Percentiles rank a stretch among this genome's conserved stretches.
Evolutionary conservation across 371 early-diverging fungal species (phyloP).

Genomic region (Synchytrium microbalum): DNA sequence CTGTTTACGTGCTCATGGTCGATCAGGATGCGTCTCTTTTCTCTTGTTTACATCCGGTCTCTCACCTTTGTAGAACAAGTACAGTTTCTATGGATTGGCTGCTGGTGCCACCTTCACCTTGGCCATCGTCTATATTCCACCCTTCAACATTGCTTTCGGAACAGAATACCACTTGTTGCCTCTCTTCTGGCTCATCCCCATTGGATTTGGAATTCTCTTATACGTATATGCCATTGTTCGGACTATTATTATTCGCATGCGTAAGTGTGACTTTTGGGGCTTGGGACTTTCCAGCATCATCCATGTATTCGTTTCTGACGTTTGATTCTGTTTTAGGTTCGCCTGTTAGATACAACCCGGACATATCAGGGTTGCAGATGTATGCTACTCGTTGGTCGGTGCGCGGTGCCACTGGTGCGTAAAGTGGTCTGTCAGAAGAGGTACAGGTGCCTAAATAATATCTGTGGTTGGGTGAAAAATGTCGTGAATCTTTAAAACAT

Average conservation of each 20-base stretch:
- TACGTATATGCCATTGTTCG: conserved; percentile 63
- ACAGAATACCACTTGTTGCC: conserved; percentile 42
- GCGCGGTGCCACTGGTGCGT: no score
- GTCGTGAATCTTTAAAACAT: no score
- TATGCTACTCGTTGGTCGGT: conserved; percentile 51
- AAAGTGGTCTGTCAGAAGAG: no score
- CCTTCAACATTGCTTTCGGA: conserved; percentile 59
- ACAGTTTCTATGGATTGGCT: conserved; percentile 21
- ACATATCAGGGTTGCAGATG: conserved; percentile 73
- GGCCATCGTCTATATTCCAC: conserved; percentile 39
- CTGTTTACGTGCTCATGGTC: not conserved
- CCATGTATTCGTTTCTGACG: conserved; percentile 3
- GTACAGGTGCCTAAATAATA: no score
- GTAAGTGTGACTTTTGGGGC: conserved; percentile 19
- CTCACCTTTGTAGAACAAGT: conserved; percentile 15
- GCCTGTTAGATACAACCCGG: conserved; percentile 59
- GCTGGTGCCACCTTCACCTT: conserved; percentile 22
- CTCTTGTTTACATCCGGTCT: not conserved
- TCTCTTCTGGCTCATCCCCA: conserved; percentile 63
- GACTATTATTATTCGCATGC: conserved; percentile 45
- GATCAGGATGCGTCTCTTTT: not conserved
- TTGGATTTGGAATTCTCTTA: conserved; percentile 68
- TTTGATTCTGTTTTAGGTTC: conserved; percentile 8
- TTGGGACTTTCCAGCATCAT: no score
- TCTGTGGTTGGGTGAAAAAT: no score